Base-by-base conservation (phyloP, 2,329 filamentous ascomycete genomes). In the Meredithiella fracta region DNA sequence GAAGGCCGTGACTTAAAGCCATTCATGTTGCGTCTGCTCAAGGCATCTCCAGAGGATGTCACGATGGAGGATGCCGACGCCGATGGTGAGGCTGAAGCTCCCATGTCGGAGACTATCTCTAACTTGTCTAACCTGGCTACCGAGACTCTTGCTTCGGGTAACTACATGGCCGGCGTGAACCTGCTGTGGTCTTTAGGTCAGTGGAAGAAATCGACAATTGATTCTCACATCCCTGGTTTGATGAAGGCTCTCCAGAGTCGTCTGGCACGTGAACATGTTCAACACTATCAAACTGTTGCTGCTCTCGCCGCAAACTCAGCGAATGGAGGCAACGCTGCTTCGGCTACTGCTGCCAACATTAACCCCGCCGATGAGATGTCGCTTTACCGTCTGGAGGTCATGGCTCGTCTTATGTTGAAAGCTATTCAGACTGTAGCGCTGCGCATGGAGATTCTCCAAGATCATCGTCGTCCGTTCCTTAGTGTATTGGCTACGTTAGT, bases 191-290 rank as follows among this genome's bases (percentile, higher is more conserved):
- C 88, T 15, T 72, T 99, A 20, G 88, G 88, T 3, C 80, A 86
- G 63, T 83, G 86, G 59, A 90, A 86, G 64, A 86, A 91, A 1
- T 80, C 85, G 14, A 83, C 92, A 60, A 87, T 98, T 60, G 92
- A 98, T 66, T 78, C 86, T 59, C 92, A 98, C 64, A 89, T 97
- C 55, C 73, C 78, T 2, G 80, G 84, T 26, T 74, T 98, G 47
- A 94, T 98, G 85, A 96, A 95, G 68, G 88, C 87, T 0, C 77
- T 99, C 62, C 91, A 94, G 62, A 79, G 80, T 52, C 96, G 96
- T 69, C 78, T 98, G 62, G 90, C 90, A 0, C 85, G 92, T 62
- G 92, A 98, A 61, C 92, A 98, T 68, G 84, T 98, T 67, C 87
- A 73, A 67, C 85, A 82, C 62, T 88, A 85, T 62, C 76, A 78